Base-by-base conservation (phyloP, 2,329 filamentous ascomycete genomes). In the Pestalotiopsis sp. region DNA sequence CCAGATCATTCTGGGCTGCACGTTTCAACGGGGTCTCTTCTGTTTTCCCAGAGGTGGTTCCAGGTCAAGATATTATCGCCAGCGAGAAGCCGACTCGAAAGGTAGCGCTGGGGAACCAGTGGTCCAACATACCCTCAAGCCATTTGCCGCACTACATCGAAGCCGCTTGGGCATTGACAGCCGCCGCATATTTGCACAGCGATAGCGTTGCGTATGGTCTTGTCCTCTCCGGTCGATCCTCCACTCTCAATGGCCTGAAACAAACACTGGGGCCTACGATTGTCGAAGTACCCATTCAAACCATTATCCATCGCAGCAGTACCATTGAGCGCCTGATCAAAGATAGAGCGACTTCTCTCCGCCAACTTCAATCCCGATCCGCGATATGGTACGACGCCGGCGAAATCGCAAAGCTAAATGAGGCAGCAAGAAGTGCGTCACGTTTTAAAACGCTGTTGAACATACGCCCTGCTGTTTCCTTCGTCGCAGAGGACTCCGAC, bases 131-230 rank as follows among this genome's bases (percentile, higher is more conserved):
- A 63, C 23, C 58, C 20, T 23, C 49, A 23, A 27, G 59, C 4
- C 70, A 66, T 20, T 13, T 71, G 7, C 67, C 71, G 2, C 70
- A 66, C 3, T 72, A 66, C 31, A 64, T 69, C 5, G 70, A 72
- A 31, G 57, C 62, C 17, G 71, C 71, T 14, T 72, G 71, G 71
- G 71, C 67, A 36, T 38, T 72, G 56, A 72, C 71, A 17, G 52
- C 56, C 20, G 61, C 65, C 12, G 58, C 62, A 1, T 72, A 72
- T 52, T 12, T 64, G 2, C 12, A 63, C 27, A 63, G 58, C 39
- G 70, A 72, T 12, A 71, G 66, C 39, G 39, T 72, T 25, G 68
- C 66, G 20, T 72, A 64, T 36, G 71, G 71, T 4, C 45, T 61
- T 20, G 67, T 72, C 6, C 49, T 70, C 56, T 71, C 71, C 57